These are phyloP conservation scores for Lentinula raphanica DNA, from an alignment of 768 basidiomycete species.

Conservation along the genomic window DNA sequence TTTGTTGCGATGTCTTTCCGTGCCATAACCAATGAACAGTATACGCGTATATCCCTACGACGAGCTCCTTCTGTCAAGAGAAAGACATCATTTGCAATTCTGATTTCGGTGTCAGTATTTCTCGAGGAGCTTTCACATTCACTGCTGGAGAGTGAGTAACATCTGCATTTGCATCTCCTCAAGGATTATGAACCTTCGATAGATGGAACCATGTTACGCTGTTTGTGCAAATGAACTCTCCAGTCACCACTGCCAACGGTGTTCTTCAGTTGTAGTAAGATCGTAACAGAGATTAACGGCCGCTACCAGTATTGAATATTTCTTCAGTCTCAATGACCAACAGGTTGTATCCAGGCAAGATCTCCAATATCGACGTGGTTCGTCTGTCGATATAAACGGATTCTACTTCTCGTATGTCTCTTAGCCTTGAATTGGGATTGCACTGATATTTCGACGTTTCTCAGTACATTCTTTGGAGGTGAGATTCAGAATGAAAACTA, in stretches of 20 bases:
- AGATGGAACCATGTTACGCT: constrained; percentile 74
- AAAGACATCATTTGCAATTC: constrained; percentile 57
- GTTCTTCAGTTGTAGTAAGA: constrained; percentile 65
- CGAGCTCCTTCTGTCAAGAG: constrained; percentile 54
- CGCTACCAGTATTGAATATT: neutral
- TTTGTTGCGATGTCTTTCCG: neutral
- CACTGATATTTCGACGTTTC: neutral
- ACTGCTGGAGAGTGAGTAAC: constrained; percentile 52
- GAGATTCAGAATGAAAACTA: constrained; percentile 6
- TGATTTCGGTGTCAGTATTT: constrained; percentile 74
- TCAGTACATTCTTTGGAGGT: constrained; percentile 82
- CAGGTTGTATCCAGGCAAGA: constrained; percentile 54
- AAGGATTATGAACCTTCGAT: neutral
- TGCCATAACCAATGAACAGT: constrained; percentile 34
- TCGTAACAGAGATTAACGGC: neutral
- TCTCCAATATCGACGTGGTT: constrained; percentile 57
- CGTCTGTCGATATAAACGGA: constrained; percentile 54
- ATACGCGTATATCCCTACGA: constrained; percentile 73
- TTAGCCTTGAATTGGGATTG: neutral
- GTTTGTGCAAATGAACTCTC: constrained; percentile 73
- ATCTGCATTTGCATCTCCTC: constrained; percentile 7
- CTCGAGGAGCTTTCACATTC: constrained; percentile 63
- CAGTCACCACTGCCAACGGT: constrained; percentile 66
- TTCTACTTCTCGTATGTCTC: constrained; percentile 70
- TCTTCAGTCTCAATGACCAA: constrained; percentile 60